Conservation (phyloP, 1,139 yeast genomes). For the Pichiaceae sp. region DNA sequence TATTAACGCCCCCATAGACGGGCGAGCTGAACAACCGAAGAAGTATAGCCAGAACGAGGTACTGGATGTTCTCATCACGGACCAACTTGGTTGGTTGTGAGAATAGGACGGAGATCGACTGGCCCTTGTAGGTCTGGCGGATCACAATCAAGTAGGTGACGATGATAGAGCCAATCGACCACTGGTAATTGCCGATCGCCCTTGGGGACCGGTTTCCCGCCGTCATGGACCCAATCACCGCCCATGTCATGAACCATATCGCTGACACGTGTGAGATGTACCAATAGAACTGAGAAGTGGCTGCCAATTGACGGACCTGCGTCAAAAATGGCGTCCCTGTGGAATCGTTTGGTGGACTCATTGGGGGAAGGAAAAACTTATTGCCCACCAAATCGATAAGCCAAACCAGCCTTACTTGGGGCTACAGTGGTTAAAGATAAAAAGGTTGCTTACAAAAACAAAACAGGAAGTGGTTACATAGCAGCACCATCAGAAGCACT, state of each 20-base stretch:
- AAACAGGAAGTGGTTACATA: too few species aligned
- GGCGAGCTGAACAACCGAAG: slow-evolving; percentile 22
- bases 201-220: slow-evolving; percentile 17
- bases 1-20: slow-evolving; percentile 14
- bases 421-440: too few species aligned
- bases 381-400: too few species aligned
- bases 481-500: slow-evolving; percentile 99
- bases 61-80: slow-evolving; percentile 45
- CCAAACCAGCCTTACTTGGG: too few species aligned
- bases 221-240: slow-evolving; percentile 29
- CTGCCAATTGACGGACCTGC: slow-evolving; percentile 12
- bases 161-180: slow-evolving; percentile 34
- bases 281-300: slow-evolving; percentile 47
- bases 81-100: slow-evolving; percentile 19
- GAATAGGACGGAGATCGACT: slow-evolving; percentile 20
- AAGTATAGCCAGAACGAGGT: slow-evolving; percentile 34
- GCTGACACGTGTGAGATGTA: slow-evolving; percentile 39
- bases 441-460: too few species aligned
- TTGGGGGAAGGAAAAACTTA: too few species aligned
- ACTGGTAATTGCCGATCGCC: slow-evolving; percentile 29
- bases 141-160: slow-evolving; percentile 40
- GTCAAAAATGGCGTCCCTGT: slow-evolving; percentile 1
- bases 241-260: slow-evolving; percentile 28
- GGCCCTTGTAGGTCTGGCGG: slow-evolving; percentile 34
- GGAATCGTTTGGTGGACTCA: background rate